Evolutionary conservation across 371 early-diverging fungal species (phyloP), one percentile per base, ranked within the genome.

Genomic region (Apophysomyces trapeziformis): DNA sequence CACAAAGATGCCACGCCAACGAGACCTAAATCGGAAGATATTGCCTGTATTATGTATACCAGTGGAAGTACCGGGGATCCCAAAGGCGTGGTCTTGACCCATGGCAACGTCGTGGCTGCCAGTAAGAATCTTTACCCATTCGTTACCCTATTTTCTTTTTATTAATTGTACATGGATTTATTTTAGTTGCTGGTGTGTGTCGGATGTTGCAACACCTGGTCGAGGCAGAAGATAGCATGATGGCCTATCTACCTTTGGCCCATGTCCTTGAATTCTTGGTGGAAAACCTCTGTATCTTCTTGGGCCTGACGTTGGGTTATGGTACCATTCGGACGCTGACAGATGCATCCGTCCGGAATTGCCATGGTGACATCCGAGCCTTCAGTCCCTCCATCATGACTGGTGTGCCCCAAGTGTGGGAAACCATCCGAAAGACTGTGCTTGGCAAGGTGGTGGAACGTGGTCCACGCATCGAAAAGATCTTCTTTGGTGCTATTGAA

Each of bases 171-270:
- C 3, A 26, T 26, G 32, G 2, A 26, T 26, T 2, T 26, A 26
- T 26, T 26, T 2, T 26, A 58, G 77, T 81, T 38, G 76, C 95
- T 44, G 95, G 95, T 21, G 96, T 92, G 68, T 96, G 90, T 50
- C 80, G 83, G 21, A 82, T 90, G 45, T 77, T 89, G 36, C 93
- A 93, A 0, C 84, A 93, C 59, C 86, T 90, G 68, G 85, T 94
- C 60, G 91, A 93, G 16, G 85, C 90, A 61, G 89, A 90, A 38
- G 72, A 88, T 64, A 67, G 75, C 9, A 74, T 94, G 69, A 77
- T 96, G 46, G 92, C 93, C 12, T 95, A 93, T 76, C 79, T 97
- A 44, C 97, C 97, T 7, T 80, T 95, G 12, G 95, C 96, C 38
- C 98, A 99, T 83, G 90, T 91, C 7, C 80, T 92, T 66, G 94